Evolutionary conservation across 495 filamentous ascomycete genomes (phyloP), one percentile per base, ranked within the genome.

Genomic region (Elasticomyces elasticus): DNA sequence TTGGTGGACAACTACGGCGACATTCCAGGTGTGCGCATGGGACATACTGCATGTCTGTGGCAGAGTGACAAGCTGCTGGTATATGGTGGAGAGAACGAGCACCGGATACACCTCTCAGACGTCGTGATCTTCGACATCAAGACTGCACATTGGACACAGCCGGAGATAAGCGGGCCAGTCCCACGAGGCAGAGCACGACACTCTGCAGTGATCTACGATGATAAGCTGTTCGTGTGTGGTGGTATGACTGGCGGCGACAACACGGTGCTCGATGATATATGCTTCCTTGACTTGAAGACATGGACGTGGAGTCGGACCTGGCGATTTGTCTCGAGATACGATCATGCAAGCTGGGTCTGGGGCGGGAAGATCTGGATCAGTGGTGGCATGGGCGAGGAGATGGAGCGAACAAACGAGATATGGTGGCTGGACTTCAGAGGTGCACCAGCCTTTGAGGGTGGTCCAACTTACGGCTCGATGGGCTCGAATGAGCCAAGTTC

Each of bases 1-100:
- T 73, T 98, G 20, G 89, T 98, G 10, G 92, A 98, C 67, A 98
- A 98, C 69, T 98, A 94, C 71, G 92, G 92, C 15, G 92, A 97
- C 68, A 98, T 98, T 54, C 92, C 92, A 4, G 92, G 94, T 19
- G 92, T 98, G 27, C 80, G 92, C 64, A 97, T 98, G 92, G 92
- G 91, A 19, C 92, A 98, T 65, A 96, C 92, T 27, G 89, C 92
- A n/a, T 92, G 84, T 26, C 75, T 97, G 15, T 96, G 94, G 76
- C 81, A 92, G 68, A 88, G 87, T 42, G 84, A 94, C 64, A 97
- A 98, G 66, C 74, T 98, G 25, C 76, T 98, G 15, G 87, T 98
- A 7, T 98, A 95, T 63, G 92, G 92, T 37, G 92, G 92, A 38
- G 92, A 98, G 72, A 98, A 98, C 67, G 92, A 98, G 62, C 92